Evolutionary conservation across 2,329 filamentous ascomycete genomes (phyloP).

Genomic region (Colletotrichum camelliae): DNA sequence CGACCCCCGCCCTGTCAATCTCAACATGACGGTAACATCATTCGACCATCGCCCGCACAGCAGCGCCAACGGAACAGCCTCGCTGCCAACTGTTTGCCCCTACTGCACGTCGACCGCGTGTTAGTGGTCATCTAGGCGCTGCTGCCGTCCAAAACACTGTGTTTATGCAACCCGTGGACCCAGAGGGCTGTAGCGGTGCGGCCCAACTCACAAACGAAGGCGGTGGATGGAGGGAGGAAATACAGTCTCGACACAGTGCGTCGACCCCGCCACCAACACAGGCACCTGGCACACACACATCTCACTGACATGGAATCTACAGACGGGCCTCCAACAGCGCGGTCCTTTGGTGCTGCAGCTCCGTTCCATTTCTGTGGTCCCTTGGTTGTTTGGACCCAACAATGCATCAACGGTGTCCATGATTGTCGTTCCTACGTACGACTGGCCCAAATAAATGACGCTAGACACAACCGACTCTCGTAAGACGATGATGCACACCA

Average conservation of each 20-base stretch:
- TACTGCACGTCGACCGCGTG: not conserved
- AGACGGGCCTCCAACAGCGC: not conserved
- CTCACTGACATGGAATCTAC: not conserved
- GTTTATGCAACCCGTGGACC: not conserved
- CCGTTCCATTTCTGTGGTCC: not conserved
- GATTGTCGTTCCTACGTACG: not conserved
- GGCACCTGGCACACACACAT: not conserved
- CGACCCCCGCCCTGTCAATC: conserved; percentile 17
- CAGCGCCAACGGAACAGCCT: not conserved
- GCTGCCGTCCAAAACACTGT: not conserved
- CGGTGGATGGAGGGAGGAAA: not conserved
- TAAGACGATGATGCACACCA: conserved; percentile 13
- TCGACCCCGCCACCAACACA: not conserved
- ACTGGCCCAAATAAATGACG: conserved; percentile 3
- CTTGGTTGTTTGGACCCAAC: not conserved
- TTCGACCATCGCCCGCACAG: conserved; percentile 12
- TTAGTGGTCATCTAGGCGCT: conserved; percentile 6
- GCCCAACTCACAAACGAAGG: not conserved
- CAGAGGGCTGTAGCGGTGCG: not conserved
- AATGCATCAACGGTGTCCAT: not conserved
- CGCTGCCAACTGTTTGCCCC: not conserved
- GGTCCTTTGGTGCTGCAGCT: not conserved
- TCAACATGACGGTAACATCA: conserved; percentile 17
- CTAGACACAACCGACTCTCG: conserved; percentile 6
- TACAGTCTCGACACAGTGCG: not conserved